These are phyloP conservation scores for Saccharomycopsis microspora DNA, from an alignment of 805 yeast genomes.

Conservation along the genomic window DNA sequence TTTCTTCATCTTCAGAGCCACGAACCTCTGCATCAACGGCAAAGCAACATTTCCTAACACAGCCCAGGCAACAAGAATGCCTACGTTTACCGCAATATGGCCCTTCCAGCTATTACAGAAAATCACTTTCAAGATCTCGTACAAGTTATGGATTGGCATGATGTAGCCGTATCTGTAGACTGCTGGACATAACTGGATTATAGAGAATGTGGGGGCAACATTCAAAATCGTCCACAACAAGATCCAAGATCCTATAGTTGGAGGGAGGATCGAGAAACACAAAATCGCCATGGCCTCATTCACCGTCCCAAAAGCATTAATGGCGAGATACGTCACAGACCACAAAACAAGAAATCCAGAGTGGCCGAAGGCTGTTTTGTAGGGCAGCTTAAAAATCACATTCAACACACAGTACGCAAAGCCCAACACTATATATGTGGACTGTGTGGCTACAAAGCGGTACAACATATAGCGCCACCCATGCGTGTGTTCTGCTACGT, in stretches of 20 bases:
- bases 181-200: constrained; percentile 43
- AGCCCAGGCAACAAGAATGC: constrained; percentile 50
- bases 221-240: constrained; percentile 59
- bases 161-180: constrained; percentile 47
- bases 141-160: constrained; percentile 57
- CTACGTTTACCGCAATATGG: constrained; percentile 47
- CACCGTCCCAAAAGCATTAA: constrained; percentile 70
- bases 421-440: constrained; percentile 45
- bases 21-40: constrained; percentile 34
- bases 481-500: constrained; percentile 34
- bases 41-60: constrained; percentile 35
- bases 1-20: constrained; percentile 27
- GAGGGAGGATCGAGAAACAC: constrained; percentile 43
- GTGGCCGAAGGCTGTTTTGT: constrained; percentile 45
- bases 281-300: constrained; percentile 54
- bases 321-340: constrained; percentile 55
- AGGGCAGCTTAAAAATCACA: constrained; percentile 56
- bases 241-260: constrained; percentile 60
- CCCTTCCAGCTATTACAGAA: constrained; percentile 47
- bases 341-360: constrained; percentile 68
- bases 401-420: constrained; percentile 48
- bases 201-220: constrained; percentile 57
- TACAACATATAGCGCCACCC: constrained; percentile 37
- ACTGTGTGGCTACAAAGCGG: constrained; percentile 38
- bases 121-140: constrained; percentile 48